These are phyloP conservation scores for Pleochaeta shiraiana DNA, from an alignment of 2,329 filamentous ascomycete species.

Conservation along the genomic window DNA sequence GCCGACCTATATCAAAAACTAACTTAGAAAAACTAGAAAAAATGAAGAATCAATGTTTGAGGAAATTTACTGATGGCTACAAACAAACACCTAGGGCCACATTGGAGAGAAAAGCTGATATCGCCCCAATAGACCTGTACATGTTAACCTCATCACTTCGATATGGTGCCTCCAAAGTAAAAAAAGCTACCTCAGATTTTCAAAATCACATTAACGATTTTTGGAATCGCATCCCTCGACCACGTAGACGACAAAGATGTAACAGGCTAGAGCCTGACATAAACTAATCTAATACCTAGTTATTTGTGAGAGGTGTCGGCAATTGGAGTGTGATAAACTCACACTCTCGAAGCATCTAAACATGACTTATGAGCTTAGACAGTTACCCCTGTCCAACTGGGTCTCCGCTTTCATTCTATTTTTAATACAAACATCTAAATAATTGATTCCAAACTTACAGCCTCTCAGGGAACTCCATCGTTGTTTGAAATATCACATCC, in stretches of 20 bases:
- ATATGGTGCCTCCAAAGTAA: background rate
- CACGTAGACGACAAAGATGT: background rate
- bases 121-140: background rate
- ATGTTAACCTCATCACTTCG: background rate
- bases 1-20: background rate
- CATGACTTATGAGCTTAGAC: no score
- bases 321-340: no score
- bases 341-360: no score
- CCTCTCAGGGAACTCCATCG: no score
- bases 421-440: no score
- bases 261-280: no score
- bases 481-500: no score
- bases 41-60: background rate
- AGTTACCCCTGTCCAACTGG: no score
- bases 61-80: background rate
- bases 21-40: background rate
- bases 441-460: no score
- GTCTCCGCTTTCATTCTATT: no score
- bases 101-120: background rate
- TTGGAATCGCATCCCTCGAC: background rate
- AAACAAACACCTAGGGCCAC: background rate
- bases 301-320: no score
- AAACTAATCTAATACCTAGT: no score
- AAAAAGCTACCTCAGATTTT: background rate
- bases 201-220: background rate